Percentiles rank a stretch among this genome's conserved stretches.
Evolutionary conservation across 768 basidiomycete genomes (phyloP).

Genomic region (Suillus variegatus): DNA sequence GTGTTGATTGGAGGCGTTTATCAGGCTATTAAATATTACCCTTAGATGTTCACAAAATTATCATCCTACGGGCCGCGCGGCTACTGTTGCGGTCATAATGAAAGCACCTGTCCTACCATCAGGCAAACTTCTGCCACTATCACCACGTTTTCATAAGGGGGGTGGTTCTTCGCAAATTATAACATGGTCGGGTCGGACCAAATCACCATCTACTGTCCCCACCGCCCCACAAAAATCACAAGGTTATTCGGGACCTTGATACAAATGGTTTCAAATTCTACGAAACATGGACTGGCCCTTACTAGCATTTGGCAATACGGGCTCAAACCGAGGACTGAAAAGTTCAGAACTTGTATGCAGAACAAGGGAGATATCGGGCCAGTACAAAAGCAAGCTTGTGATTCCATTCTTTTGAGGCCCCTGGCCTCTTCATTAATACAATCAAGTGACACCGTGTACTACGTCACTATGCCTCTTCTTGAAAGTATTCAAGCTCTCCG

Average conservation of each 20-base stretch:
- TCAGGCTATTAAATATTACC: background rate
- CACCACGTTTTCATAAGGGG: background rate
- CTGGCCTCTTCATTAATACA: too few species aligned
- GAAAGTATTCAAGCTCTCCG: too few species aligned
- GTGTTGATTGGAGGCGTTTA: background rate
- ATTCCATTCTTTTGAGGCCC: too few species aligned
- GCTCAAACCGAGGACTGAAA: too few species aligned
- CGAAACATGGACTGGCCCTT: too few species aligned
- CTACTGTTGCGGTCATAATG: background rate
- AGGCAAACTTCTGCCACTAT: background rate
- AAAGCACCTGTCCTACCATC: background rate
- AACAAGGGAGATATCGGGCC: too few species aligned
- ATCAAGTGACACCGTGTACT: too few species aligned
- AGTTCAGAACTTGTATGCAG: too few species aligned
- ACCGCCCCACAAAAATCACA: background rate
- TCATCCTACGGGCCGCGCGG: background rate
- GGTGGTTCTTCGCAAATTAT: background rate
- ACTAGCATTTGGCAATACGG: too few species aligned
- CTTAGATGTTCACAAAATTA: too few species aligned
- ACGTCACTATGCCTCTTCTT: too few species aligned
- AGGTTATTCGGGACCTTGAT: background rate
- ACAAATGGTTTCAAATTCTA: background rate
- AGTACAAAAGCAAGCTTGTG: too few species aligned
- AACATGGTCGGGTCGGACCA: background rate
- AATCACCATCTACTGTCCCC: background rate